Base-by-base conservation (phyloP, 768 basidiomycete species). In the Phanerochaete sordida region DNA sequence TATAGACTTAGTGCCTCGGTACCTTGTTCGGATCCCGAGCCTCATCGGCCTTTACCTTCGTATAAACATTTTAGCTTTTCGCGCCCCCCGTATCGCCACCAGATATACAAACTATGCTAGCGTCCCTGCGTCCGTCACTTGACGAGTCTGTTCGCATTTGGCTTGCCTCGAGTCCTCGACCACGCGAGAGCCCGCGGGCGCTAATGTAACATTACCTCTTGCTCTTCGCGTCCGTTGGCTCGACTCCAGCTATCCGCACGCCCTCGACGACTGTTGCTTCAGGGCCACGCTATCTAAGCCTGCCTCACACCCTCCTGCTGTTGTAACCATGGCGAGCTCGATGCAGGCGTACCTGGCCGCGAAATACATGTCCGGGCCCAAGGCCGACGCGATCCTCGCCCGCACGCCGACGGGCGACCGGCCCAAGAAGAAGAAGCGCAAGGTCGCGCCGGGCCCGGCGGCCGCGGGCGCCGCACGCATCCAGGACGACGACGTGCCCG, bases 281-380 rank as follows among this genome's bases (percentile, higher is more conserved):
- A 9, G 11, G 8, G 4, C 39, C 19, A 19, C 39, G 4, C 39
- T 4, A 4, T 19, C 39, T 12, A 12, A 19, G 4, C 19, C 19
- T 43, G 19, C 39, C 19, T 16, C 39, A 35, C 19, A 43, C 39
- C 4, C 8, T 43, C 7, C 39, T 19, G 19, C 39, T 19, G 19
- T 43, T 43, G 39, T 43, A 43, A 43, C 19, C 8, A 61, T 61
- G 60, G 16, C 60, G 9, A 52, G 48, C 49, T 62, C 60, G 23
- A 81, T 95, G 77, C 88, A 93, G 71, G 79, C 91, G 24, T 95
- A 95, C 71, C 82, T 95, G 19, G 93, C 93, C 0, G 83, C 88
- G 64, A 93, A 91, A 63, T 98, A 98, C 77, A 96, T 98, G 95
- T 87, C 94, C 5, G 96, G 96, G 0, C 86, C 93, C 0, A 98